A percentile compares a stretch with the other conserved stretches of the same genome.
These are phyloP conservation scores for Saturnispora dispora DNA, from an alignment of 805 yeast species.

Conservation along the genomic window DNA sequence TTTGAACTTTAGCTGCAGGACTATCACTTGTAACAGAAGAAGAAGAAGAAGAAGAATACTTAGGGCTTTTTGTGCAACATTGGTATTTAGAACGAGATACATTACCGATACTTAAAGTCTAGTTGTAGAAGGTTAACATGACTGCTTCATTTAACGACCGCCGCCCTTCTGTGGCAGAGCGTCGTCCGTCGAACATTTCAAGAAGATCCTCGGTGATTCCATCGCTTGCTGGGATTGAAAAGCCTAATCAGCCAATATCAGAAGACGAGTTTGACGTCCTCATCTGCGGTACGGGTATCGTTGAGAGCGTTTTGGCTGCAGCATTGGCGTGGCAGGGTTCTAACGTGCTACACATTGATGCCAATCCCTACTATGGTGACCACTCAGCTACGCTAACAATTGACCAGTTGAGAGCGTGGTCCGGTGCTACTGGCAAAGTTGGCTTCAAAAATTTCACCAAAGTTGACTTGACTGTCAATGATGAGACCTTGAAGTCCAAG, in stretches of 20 bases:
- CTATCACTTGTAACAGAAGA: background rate
- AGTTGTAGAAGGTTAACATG: constrained; percentile 28
- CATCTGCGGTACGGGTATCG: constrained; percentile 87
- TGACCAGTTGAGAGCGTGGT: constrained; percentile 83
- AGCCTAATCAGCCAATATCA: constrained; percentile 51
- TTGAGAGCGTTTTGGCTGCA: constrained; percentile 83
- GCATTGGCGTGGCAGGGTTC: constrained; percentile 98
- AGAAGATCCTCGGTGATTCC: constrained; percentile 44
- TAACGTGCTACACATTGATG: constrained; percentile 83
- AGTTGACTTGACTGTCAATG: constrained; percentile 75
- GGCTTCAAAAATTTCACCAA: constrained; percentile 35
- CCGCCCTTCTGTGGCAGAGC: constrained; percentile 42
- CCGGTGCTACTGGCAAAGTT: constrained; percentile 35
- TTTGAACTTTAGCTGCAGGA: background rate
- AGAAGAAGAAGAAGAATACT: background rate
- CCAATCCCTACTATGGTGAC: constrained; percentile 83
- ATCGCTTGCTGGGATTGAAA: constrained; percentile 67
- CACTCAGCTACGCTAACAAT: constrained; percentile 75
- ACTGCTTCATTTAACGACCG: constrained; percentile 57
- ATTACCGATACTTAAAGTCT: background rate
- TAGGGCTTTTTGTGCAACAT: background rate
- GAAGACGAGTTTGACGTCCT: constrained; percentile 76
- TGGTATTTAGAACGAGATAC: background rate
- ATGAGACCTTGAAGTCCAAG: constrained; percentile 43
- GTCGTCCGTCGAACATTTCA: constrained; percentile 27